Base-by-base conservation (phyloP, 345 rosid genomes). In the Lepidium didymum region DNA sequence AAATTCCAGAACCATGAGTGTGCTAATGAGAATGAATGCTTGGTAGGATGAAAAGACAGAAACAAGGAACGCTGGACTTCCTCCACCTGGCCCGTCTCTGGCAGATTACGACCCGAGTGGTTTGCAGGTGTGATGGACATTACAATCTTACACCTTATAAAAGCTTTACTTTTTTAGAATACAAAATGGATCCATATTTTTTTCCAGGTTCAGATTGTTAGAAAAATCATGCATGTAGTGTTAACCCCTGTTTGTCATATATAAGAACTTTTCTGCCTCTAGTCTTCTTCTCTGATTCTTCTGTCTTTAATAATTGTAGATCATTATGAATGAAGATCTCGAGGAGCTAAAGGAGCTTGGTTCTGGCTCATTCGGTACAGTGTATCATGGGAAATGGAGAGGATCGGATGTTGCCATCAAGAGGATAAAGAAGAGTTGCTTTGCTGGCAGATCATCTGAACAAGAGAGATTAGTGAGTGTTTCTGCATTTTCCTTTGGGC, bases 311-410 rank as follows among this genome's bases (percentile, higher is more conserved):
- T 67, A 41, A 58, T 60, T 34, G 15, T 66, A 94, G 99, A 78
- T 91, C 67, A 94, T 94, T 69, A 83, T 79, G 77, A 86, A 91
- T 73, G 97, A 89, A 47, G 99, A 91, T 79, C 88, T 94, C 45
- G 97, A 91, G 86, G 99, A 94, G 81, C 82, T 89, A 63, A 91
- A 74, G 75, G 99, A 91, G 75, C 76, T 94, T 44, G 99, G 97
- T 76, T 89, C 99, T 65, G 99, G 99, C 51, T 87, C 95, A 45
- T 94, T 91, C 82, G 99, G 99, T 58, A 94, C 97, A 38, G 96
- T 94, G 45, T 94, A 91, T 74, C 99, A 94, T 81, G 99, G 99
- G 70, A 91, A 94, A 77, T 94, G 99, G 97, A 91, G 93, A 56
- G 99, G 97, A 51, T 86, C 96, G 15, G 97, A 94, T 84, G 96